These are phyloP conservation scores for Pseudogymnoascus sp. DNA, from an alignment of 2,329 filamentous ascomycete species.

Conservation along the genomic window DNA sequence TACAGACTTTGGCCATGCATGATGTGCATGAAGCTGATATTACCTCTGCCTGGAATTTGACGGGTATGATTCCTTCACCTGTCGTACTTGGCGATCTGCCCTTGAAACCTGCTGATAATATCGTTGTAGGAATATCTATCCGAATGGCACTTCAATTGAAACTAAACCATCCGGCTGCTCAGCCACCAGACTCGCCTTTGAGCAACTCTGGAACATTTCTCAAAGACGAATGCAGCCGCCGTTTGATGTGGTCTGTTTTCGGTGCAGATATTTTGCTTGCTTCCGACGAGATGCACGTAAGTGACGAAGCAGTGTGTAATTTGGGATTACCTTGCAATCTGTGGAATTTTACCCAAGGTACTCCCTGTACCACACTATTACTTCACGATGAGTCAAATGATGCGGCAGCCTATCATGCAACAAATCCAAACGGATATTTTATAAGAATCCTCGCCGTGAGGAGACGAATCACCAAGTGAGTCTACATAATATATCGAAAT, in stretches of 20 bases:
- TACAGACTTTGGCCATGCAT: not conserved
- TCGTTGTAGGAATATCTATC: slow-evolving; percentile 6
- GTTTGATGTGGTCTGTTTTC: slow-evolving; percentile 9
- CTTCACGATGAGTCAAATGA: slow-evolving; percentile 2
- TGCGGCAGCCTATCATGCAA: slow-evolving; percentile 1
- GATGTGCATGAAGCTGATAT: slow-evolving; percentile 9
- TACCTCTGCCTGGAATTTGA: slow-evolving; percentile 9
- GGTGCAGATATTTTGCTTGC: slow-evolving; percentile 7
- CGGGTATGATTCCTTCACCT: not conserved
- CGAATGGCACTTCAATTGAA: slow-evolving; percentile 10
- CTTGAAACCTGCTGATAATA: not conserved
- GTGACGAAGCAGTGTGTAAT: not conserved
- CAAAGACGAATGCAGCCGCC: slow-evolving; percentile 7
- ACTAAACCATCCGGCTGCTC: not conserved
- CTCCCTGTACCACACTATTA: not conserved
- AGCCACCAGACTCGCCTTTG: not conserved
- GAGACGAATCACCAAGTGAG: slow-evolving; percentile 8
- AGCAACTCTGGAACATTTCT: not conserved
- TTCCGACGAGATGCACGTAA: slow-evolving; percentile 9
- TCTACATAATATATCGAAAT: not conserved
- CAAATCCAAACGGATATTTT: slow-evolving; percentile 8
- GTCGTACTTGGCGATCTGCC: not conserved
- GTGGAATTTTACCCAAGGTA: slow-evolving; percentile 10
- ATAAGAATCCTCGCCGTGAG: slow-evolving; percentile 5
- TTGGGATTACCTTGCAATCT: slow-evolving; percentile 8